Evolutionary conservation across 139 green algal species (phyloP).

Genomic region (Astrephomene gubernaculifera): DNA sequence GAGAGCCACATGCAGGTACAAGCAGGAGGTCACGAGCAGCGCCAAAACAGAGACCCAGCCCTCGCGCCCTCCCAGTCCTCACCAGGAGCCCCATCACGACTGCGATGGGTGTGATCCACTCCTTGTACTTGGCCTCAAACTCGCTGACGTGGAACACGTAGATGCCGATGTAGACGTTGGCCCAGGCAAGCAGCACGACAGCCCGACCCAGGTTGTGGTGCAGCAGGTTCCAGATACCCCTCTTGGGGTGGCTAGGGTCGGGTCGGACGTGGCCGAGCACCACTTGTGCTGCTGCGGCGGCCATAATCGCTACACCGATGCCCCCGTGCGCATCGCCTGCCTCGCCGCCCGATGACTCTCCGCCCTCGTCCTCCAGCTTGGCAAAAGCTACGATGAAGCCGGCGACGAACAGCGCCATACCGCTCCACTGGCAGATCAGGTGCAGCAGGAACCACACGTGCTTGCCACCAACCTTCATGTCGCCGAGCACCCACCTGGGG

Average conservation of each 20-base stretch:
- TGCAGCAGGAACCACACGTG: constrained; percentile 33
- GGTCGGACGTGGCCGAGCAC: neutral
- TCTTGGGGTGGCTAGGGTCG: neutral
- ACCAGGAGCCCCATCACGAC: constrained; percentile 31
- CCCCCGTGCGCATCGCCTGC: neutral
- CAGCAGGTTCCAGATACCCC: constrained; percentile 6
- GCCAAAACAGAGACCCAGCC: no score
- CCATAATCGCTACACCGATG: constrained; percentile 25
- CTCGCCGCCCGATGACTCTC: neutral
- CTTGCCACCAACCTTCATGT: neutral
- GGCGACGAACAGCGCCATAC: constrained; percentile 33
- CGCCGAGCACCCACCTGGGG: constrained; percentile 21
- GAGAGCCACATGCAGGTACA: no score
- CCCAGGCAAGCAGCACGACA: constrained; percentile 2
- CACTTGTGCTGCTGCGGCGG: neutral
- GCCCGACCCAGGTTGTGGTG: constrained; percentile 28
- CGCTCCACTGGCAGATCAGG: constrained; percentile 12
- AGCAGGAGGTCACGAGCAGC: no score
- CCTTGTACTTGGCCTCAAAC: neutral
- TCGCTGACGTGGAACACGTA: neutral
- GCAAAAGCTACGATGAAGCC: constrained; percentile 29
- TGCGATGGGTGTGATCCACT: constrained; percentile 18
- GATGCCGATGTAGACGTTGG: constrained; percentile 34
- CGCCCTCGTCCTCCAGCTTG: constrained; percentile 9
- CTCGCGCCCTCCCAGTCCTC: no score